Evolutionary conservation across 345 rosid species (phyloP).

Genomic region (Populus ilicifolia): DNA sequence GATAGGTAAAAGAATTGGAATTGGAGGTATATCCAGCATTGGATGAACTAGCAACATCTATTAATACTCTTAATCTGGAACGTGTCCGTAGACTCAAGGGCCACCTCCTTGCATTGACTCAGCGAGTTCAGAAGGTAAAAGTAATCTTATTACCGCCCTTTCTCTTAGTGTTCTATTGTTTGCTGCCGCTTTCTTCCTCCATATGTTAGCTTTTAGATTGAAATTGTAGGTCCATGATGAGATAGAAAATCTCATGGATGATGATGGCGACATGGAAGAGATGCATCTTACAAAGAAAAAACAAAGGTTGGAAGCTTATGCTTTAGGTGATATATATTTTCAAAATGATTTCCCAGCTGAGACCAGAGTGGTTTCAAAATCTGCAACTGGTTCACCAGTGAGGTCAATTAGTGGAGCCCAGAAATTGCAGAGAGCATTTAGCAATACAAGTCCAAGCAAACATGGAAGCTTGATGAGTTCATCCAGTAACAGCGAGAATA

Average conservation of each 20-base stretch:
- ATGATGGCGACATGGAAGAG: slow-evolving; percentile 98
- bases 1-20: slow-evolving; percentile 80
- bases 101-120: slow-evolving; percentile 80
- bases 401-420: slow-evolving; percentile 45
- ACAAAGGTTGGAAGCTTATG: slow-evolving; percentile 61
- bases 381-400: slow-evolving; percentile 86
- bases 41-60: slow-evolving; percentile 81
- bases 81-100: slow-evolving; percentile 88
- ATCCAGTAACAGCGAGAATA: slow-evolving; percentile 53
- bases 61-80: slow-evolving; percentile 83
- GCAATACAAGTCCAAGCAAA: slow-evolving; percentile 61
- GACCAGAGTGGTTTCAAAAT: slow-evolving; percentile 47
- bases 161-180: background rate
- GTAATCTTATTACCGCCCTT: background rate
- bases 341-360: slow-evolving; percentile 34
- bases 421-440: slow-evolving; percentile 82
- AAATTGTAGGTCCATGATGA: slow-evolving; percentile 79
- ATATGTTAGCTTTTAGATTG: slow-evolving; percentile 18
- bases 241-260: slow-evolving; percentile 95
- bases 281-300: slow-evolving; percentile 96
- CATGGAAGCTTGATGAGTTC: slow-evolving; percentile 69
- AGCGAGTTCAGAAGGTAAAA: slow-evolving; percentile 89
- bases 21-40: slow-evolving; percentile 81
- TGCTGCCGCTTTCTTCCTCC: slow-evolving; percentile 12
- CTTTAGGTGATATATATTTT: slow-evolving; percentile 37